A percentile compares a stretch with the other conserved stretches of the same genome.
These are phyloP conservation scores for Aspergillus funiculosus DNA, from an alignment of 495 filamentous ascomycete species.

Conservation along the genomic window DNA sequence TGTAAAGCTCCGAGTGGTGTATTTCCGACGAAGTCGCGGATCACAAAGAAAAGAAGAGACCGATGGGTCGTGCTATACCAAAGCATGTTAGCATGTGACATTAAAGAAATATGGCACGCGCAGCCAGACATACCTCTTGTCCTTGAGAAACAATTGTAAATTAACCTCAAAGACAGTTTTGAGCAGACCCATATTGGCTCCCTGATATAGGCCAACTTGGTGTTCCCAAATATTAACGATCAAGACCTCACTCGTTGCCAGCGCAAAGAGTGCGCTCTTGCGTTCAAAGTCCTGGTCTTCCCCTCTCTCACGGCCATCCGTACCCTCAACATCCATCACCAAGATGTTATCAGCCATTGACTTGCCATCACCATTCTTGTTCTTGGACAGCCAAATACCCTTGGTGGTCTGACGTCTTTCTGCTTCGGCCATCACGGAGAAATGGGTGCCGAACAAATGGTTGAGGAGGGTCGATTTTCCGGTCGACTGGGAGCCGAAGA, in stretches of 20 bases:
- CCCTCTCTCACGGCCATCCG: constrained; percentile 90
- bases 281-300: constrained; percentile 99
- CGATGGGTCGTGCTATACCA: constrained; percentile 69
- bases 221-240: constrained; percentile 99
- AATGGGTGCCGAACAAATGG: constrained; percentile 89
- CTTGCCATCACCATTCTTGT: constrained; percentile 53
- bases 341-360: constrained; percentile 94
- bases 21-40: constrained; percentile 88
- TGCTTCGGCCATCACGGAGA: constrained; percentile 90
- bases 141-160: constrained; percentile 90
- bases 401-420: constrained; percentile 95
- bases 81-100: constrained; percentile 21
- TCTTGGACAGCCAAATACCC: constrained; percentile 98
- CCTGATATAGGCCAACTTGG: constrained; percentile 95
- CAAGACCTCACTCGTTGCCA: constrained; percentile 95
- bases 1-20: constrained; percentile 85
- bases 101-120: neutral
- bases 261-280: constrained; percentile 92
- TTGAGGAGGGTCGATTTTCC: constrained; percentile 97
- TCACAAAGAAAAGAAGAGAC: constrained; percentile 96
- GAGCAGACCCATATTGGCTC: constrained; percentile 94
- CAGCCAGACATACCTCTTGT: constrained; percentile 62
- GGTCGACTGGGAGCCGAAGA: constrained; percentile 97
- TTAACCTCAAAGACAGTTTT: constrained; percentile 99
- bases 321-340: constrained; percentile 99